These are phyloP conservation scores for Alternaria brassicicola DNA, from an alignment of 2,329 filamentous ascomycete genomes.

Conservation along the genomic window DNA sequence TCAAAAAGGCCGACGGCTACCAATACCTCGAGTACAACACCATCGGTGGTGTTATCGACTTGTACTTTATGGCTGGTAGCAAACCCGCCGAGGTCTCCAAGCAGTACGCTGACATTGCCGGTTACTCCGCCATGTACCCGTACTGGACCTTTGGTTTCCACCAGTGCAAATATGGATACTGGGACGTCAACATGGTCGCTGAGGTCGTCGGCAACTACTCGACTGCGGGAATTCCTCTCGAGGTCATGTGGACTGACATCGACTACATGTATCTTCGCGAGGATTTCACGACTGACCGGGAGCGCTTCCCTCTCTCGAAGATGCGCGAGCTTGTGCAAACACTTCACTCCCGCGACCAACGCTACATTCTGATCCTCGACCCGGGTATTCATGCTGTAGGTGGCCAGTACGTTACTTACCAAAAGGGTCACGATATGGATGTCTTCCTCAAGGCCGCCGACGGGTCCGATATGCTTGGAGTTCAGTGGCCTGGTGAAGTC, in stretches of 20 bases:
- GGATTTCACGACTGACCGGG: conserved; percentile 69
- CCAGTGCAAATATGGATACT: conserved; percentile 59
- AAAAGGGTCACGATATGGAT: conserved; percentile 64
- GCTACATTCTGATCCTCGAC: conserved; percentile 81
- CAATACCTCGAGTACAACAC: conserved; percentile 82
- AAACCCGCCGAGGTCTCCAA: conserved; percentile 54
- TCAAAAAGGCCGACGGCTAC: conserved; percentile 65
- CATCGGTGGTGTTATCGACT: conserved; percentile 75
- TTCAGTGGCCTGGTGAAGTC: conserved; percentile 78
- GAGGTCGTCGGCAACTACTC: conserved; percentile 73
- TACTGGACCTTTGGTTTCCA: conserved; percentile 62
- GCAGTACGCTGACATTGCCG: conserved; percentile 59
- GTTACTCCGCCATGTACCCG: conserved; percentile 56
- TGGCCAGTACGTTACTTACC: conserved; percentile 61
- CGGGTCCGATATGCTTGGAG: conserved; percentile 63
- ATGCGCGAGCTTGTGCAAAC: conserved; percentile 70
- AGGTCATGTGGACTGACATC: conserved; percentile 77
- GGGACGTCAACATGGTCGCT: conserved; percentile 67
- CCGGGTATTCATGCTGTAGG: conserved; percentile 59
- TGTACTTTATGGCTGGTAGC: conserved; percentile 60
- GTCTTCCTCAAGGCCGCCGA: conserved; percentile 62
- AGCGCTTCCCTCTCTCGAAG: conserved; percentile 65
- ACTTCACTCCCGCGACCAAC: conserved; percentile 70
- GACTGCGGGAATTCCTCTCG: conserved; percentile 67
- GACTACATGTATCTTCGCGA: conserved; percentile 68